Evolutionary conservation across 169 alveolate species (phyloP), one percentile per base, ranked within the genome.

Genomic region (Toxoplasma gondii): DNA sequence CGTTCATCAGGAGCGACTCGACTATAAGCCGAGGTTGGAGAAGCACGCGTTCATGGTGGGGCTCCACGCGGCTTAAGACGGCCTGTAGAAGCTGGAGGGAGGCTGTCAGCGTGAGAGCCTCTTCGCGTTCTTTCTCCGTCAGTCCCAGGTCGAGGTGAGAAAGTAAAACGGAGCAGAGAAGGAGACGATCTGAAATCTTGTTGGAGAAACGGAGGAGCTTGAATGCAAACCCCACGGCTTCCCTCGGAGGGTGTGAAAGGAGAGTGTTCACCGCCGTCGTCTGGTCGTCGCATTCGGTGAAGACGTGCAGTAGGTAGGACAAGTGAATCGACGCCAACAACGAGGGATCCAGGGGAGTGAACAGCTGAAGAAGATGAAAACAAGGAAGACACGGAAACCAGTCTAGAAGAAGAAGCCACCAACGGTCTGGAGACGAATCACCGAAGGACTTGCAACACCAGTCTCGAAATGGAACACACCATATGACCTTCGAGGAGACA

Each of bases 41-140:
- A 80, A 95, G 93, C 83, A 95, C 95, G 87, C 67, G 88, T 81
- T 91, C 90, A 88, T 91, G 92, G 83, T 93, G 96, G 12, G 94
- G 94, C 87, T 70, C 92, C 94, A 95, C 94, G 83, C 92, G 84
- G n/a, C 54, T 78, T 36, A 94, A 93, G 44, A 95, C 96, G 38
- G 78, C 91, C 74, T 92, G 88, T 67, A 95, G 95, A 43, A 95
- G 92, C 45, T 94, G 97, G 78, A 95, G 93, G 44, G 97, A 87
- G 0, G 96, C 95, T 83, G 88, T 38, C 82, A 93, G 95, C 43
- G 91, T 95, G 19, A 91, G 95, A 34, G 91, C 90, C 53, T 90
- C 92, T 81, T 88, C 81, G 86, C 91, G 81, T 36, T 81, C 81
- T 74, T 5, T 45, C 44, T 83, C 41, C 36, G 88, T 69, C 36